Evolutionary conservation across 169 alveolate species (phyloP).

Genomic region (Toxoplasma gondii): DNA sequence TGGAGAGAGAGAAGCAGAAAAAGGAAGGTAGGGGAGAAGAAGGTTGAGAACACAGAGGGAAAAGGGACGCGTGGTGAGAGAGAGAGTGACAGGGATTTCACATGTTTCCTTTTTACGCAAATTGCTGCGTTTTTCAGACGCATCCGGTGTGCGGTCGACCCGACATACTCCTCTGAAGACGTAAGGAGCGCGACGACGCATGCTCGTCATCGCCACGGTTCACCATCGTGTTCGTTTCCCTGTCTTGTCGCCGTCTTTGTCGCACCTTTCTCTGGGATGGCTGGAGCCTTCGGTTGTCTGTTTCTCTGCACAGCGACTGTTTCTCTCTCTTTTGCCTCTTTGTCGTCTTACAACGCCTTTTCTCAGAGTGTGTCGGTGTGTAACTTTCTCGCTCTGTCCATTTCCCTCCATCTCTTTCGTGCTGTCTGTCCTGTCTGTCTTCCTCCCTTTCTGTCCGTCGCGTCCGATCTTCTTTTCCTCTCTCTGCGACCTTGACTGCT

Average conservation of each 20-base stretch:
- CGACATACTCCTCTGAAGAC: not conserved
- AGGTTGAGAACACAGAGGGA: too few relatives aligned
- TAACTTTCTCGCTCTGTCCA: not conserved
- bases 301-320: not conserved
- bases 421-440: not conserved
- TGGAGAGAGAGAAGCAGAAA: not conserved
- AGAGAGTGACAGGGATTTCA: not conserved
- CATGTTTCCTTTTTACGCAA: too few relatives aligned
- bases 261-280: too few relatives aligned
- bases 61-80: not conserved
- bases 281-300: too few relatives aligned
- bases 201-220: not conserved
- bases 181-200: not conserved
- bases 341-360: not conserved
- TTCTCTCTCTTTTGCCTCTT: not conserved
- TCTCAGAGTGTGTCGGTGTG: not conserved
- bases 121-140: not conserved
- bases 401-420: not conserved
- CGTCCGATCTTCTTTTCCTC: too few relatives aligned
- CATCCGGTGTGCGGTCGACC: not conserved
- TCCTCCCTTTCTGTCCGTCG: not conserved
- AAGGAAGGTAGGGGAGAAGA: not conserved
- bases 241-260: too few relatives aligned
- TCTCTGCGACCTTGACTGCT: too few relatives aligned
- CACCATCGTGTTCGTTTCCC: too few relatives aligned